Evolutionary conservation across 805 yeast species (phyloP).

Genomic region (Metschnikowia lochheadii): DNA sequence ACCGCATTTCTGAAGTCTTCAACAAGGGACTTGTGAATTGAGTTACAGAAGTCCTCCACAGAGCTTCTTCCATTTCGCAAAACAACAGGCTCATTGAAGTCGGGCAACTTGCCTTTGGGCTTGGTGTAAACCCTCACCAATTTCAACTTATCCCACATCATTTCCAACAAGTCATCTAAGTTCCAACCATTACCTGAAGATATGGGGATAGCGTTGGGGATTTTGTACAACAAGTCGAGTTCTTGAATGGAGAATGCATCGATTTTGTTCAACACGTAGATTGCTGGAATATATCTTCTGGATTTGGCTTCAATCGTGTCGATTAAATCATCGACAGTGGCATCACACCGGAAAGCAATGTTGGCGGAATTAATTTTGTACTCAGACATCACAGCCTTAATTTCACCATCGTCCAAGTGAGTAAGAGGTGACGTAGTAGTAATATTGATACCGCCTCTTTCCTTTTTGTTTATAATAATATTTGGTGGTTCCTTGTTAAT

Average conservation of each 20-base stretch:
- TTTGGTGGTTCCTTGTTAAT: slow-evolving; percentile 91
- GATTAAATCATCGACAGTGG: slow-evolving; percentile 93
- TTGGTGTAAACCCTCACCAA: slow-evolving; percentile 95
- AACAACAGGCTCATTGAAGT: slow-evolving; percentile 92
- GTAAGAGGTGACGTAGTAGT: slow-evolving; percentile 92
- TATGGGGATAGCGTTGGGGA: slow-evolving; percentile 96
- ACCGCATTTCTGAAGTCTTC: slow-evolving; percentile 91
- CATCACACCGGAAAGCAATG: slow-evolving; percentile 94
- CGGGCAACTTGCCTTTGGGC: slow-evolving; percentile 93
- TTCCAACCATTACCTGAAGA: slow-evolving; percentile 97
- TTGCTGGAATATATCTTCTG: slow-evolving; percentile 92
- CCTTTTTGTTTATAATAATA: slow-evolving; percentile 86
- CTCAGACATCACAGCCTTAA: slow-evolving; percentile 93
- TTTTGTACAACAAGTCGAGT: slow-evolving; percentile 80
- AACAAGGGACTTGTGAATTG: slow-evolving; percentile 90
- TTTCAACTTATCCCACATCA: slow-evolving; percentile 92
- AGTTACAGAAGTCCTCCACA: slow-evolving; percentile 94
- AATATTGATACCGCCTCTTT: slow-evolving; percentile 91
- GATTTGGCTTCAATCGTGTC: slow-evolving; percentile 88
- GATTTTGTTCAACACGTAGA: slow-evolving; percentile 91
- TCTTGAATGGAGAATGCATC: slow-evolving; percentile 94
- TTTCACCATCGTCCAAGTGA: slow-evolving; percentile 86
- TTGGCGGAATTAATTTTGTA: slow-evolving; percentile 95
- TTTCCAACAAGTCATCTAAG: slow-evolving; percentile 85
- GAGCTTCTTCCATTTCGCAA: slow-evolving; percentile 75